These are phyloP conservation scores for Penicillium subrubescens DNA, from an alignment of 495 filamentous ascomycete species.

Conservation along the genomic window DNA sequence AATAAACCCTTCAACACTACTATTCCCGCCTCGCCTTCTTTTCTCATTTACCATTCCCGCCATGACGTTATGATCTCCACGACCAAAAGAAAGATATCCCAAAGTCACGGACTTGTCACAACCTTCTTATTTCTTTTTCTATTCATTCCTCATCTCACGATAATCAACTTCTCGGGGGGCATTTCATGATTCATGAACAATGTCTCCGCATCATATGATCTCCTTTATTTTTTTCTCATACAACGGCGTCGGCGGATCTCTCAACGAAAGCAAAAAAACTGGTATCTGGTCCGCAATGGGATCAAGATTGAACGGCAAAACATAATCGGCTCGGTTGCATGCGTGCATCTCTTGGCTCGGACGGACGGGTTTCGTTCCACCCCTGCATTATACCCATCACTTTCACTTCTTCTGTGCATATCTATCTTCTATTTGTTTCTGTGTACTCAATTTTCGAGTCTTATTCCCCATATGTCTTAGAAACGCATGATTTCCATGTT, in stretches of 20 bases:
- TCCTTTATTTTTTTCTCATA: not conserved
- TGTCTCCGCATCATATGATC: not conserved
- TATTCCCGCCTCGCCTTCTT: not conserved
- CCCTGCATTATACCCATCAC: slow-evolving; percentile 27
- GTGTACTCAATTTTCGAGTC: not conserved
- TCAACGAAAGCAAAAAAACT: not conserved
- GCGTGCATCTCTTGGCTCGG: slow-evolving; percentile 12
- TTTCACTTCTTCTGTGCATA: slow-evolving; percentile 8
- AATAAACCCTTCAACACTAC: slow-evolving; percentile 13
- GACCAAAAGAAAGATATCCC: slow-evolving; percentile 22
- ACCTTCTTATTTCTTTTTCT: not conserved
- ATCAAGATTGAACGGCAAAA: slow-evolving; percentile 5
- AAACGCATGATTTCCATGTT: not conserved
- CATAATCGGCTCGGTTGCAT: slow-evolving; percentile 10
- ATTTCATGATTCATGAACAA: slow-evolving; percentile 6
- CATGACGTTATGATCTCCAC: slow-evolving; percentile 30
- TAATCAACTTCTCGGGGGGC: slow-evolving; percentile 11
- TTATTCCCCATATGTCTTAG: slow-evolving; percentile 9
- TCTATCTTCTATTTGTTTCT: not conserved
- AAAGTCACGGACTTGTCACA: slow-evolving; percentile 9
- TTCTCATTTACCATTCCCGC: slow-evolving; percentile 6
- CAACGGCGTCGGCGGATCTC: slow-evolving; percentile 14
- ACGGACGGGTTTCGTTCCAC: slow-evolving; percentile 19
- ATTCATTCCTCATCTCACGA: slow-evolving; percentile 5
- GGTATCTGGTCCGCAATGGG: not conserved